phyloP scores from a whole-genome alignment of 768 basidiomycete species.

The Rhizopogon vinicolor region DNA sequence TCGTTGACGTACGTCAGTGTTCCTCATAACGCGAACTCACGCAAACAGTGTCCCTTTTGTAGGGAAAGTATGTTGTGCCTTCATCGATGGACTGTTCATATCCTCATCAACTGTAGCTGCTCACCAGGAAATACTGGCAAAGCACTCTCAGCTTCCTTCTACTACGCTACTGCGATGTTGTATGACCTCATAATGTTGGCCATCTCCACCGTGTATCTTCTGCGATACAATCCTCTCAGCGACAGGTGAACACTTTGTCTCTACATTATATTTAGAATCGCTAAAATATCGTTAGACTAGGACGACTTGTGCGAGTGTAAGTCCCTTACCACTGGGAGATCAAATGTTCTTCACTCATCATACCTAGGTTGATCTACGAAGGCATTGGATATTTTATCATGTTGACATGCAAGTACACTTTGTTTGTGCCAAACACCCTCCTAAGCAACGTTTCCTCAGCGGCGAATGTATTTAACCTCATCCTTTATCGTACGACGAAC shows the following conservation, averaged over 20 bases:
- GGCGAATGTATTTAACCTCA: conserved; percentile 47
- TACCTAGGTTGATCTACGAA: conserved; percentile 60
- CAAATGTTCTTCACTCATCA: conserved; percentile 3
- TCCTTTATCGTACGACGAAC: conserved; percentile 39
- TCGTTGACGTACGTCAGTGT: conserved; percentile 14
- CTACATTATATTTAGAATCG: not conserved
- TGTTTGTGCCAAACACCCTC: not conserved
- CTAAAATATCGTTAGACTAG: conserved; percentile 16
- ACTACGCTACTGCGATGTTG: conserved; percentile 52
- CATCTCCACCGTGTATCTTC: conserved; percentile 47
- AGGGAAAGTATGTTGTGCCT: conserved; percentile 31
- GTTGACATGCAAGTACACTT: conserved; percentile 38
- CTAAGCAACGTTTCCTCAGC: conserved; percentile 22
- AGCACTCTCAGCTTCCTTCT: conserved; percentile 46
- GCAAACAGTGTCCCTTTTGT: conserved; percentile 3
- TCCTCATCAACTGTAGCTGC: conserved; percentile 37
- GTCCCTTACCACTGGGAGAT: not conserved
- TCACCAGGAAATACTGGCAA: conserved; percentile 29
- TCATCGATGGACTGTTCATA: not conserved
- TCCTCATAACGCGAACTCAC: not conserved
- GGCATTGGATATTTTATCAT: conserved; percentile 59
- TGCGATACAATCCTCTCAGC: conserved; percentile 36
- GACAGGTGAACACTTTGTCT: conserved; percentile 15
- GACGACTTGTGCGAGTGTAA: conserved; percentile 26
- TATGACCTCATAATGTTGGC: conserved; percentile 51